Conservation (phyloP, 768 basidiomycete species). For the Boletus rubropictus region DNA sequence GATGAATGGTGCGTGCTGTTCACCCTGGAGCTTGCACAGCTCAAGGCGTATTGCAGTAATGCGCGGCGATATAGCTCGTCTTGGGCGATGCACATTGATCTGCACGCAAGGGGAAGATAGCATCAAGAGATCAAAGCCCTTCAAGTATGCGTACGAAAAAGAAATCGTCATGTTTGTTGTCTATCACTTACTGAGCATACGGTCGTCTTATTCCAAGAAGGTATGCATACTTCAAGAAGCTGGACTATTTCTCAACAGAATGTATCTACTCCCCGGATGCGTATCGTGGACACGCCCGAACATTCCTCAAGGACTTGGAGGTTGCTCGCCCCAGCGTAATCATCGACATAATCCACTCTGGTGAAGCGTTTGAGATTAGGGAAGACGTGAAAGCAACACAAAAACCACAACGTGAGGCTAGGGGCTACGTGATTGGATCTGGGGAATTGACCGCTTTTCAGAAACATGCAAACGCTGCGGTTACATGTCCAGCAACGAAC, state of each 20-base stretch:
- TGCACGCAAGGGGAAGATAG: conserved; percentile 96
- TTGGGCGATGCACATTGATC: conserved; percentile 90
- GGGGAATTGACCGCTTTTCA: conserved; percentile 28
- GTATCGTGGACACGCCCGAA: conserved; percentile 92
- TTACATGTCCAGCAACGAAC: conserved; percentile 92
- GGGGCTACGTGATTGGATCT: neutral
- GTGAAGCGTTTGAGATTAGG: conserved; percentile 83
- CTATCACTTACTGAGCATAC: neutral
- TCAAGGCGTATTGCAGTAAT: conserved; percentile 58
- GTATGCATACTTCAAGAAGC: conserved; percentile 99
- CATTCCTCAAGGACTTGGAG: conserved; percentile 93
- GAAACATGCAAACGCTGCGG: conserved; percentile 91
- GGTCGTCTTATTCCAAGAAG: conserved; percentile 35
- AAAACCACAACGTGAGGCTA: conserved; percentile 72
- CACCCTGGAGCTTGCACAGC: neutral
- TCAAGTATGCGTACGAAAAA: conserved; percentile 99
- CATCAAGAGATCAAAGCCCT: conserved; percentile 96
- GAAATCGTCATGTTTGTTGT: conserved; percentile 90
- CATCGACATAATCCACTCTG: conserved; percentile 96
- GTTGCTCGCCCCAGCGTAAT: conserved; percentile 91
- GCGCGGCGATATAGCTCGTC: conserved; percentile 92
- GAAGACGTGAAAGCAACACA: conserved; percentile 81
- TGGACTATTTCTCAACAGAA: conserved; percentile 98
- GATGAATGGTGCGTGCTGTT: conserved; percentile 81
- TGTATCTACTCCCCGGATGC: conserved; percentile 99